Conservation (phyloP, 164 flowering plant genomes). For the Akebia trifoliata region DNA sequence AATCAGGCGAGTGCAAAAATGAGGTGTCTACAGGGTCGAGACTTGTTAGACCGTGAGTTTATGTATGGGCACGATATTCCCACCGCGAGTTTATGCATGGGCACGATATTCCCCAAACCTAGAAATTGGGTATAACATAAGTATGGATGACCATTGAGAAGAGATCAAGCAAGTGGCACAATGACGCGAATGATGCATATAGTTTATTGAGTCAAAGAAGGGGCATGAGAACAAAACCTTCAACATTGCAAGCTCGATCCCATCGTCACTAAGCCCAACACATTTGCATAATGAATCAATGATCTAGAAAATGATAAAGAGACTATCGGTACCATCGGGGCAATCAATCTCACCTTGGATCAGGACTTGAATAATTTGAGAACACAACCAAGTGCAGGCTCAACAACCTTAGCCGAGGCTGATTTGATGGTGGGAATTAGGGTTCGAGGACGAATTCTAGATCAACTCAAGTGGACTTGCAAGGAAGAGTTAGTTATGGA, state of each 20-base stretch:
- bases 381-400: constrained; percentile 79
- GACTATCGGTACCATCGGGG: constrained; percentile 8
- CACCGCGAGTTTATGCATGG: no score
- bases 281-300: constrained; percentile 61
- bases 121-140: no score
- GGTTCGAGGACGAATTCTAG: constrained; percentile 62
- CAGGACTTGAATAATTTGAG: constrained; percentile 52
- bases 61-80: no score
- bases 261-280: constrained; percentile 58
- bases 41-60: no score
- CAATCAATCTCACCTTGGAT: constrained; percentile 52
- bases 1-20: no score
- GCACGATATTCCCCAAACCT: no score
- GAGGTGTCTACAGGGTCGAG: no score
- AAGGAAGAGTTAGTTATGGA: constrained; percentile 25
- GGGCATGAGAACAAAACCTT: no score
- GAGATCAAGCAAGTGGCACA: no score
- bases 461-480: constrained; percentile 40
- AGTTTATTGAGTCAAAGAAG: no score
- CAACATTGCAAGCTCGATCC: constrained; percentile 62
- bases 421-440: constrained; percentile 68
- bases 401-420: constrained; percentile 60
- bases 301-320: constrained; percentile 25
- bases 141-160: no score
- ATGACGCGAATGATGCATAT: no score